Conservation (phyloP, 2,329 filamentous ascomycete species). For the Alternaria novae-zelandiae region DNA sequence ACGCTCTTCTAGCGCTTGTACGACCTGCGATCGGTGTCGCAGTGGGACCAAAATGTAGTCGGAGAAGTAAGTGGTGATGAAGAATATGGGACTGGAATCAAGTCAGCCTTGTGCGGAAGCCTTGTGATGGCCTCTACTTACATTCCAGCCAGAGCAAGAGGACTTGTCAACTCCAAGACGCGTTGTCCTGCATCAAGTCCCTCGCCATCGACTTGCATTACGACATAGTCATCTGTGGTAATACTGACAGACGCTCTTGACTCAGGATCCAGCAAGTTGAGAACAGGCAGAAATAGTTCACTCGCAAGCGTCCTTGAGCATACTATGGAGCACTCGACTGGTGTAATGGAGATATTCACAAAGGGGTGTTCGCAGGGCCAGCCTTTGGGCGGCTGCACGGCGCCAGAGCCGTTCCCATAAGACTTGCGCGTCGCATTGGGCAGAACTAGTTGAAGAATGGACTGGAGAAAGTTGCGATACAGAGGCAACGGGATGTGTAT, state of each 20-base stretch:
- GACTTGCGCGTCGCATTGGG: conserved; percentile 58
- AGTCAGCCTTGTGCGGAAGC: conserved; percentile 6
- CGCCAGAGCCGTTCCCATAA: conserved; percentile 34
- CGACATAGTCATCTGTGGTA: conserved; percentile 82
- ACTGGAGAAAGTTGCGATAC: conserved; percentile 79
- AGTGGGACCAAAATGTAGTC: conserved; percentile 93
- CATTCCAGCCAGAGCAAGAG: conserved; percentile 89
- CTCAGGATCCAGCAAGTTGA: conserved; percentile 64
- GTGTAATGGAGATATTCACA: conserved; percentile 91
- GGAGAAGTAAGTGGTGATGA: conserved; percentile 97
- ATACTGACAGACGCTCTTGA: conserved; percentile 65
- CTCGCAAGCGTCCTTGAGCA: conserved; percentile 79
- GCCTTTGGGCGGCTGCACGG: conserved; percentile 44
- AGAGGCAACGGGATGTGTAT: conserved; percentile 87
- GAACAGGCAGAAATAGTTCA: conserved; percentile 75
- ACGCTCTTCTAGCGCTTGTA: conserved; percentile 75
- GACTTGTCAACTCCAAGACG: conserved; percentile 89
- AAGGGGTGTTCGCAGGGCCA: conserved; percentile 73
- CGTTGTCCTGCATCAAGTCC: conserved; percentile 90
- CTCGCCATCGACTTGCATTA: conserved; percentile 87
- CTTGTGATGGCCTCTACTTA: conserved; percentile 45
- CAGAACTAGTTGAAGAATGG: conserved; percentile 84
- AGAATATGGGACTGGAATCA: conserved; percentile 79
- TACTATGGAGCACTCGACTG: conserved; percentile 89
- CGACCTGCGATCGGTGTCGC: conserved; percentile 75